phyloP scores from a whole-genome alignment of 2,329 filamentous ascomycete species.

The Beauveria medogensis region DNA sequence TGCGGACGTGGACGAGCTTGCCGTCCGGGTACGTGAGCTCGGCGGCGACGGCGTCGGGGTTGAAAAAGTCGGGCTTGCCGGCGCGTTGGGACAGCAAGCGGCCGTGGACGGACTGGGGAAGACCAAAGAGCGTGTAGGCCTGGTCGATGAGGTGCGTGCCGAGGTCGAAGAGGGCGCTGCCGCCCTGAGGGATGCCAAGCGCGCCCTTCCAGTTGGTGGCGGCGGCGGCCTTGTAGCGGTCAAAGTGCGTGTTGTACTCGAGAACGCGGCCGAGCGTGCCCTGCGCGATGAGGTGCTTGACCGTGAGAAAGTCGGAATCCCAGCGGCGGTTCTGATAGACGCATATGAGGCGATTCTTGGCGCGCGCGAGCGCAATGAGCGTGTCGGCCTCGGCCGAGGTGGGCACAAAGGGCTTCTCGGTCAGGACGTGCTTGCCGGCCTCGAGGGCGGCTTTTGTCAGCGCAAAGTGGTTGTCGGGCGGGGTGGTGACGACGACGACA shows the following conservation, averaged over 20 bases:
- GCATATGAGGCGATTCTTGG: conserved; percentile 45
- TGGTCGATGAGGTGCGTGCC: conserved; percentile 73
- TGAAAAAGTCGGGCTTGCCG: conserved; percentile 32
- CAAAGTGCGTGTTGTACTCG: conserved; percentile 75
- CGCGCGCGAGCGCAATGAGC: conserved; percentile 48
- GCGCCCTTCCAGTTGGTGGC: conserved; percentile 59
- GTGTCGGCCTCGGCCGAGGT: conserved; percentile 58
- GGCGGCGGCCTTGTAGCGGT: conserved; percentile 57
- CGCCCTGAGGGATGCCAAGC: conserved; percentile 51
- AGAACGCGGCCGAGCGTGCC: conserved; percentile 60
- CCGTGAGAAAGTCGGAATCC: conserved; percentile 68
- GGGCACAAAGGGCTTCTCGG: conserved; percentile 78
- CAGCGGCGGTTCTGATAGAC: conserved; percentile 74
- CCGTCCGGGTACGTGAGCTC: conserved; percentile 58
- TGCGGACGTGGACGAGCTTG: conserved; percentile 60
- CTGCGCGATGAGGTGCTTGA: conserved; percentile 52
- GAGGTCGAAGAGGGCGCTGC: conserved; percentile 64
- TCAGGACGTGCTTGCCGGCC: conserved; percentile 67
- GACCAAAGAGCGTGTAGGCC: conserved; percentile 60
- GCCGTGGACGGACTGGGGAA: conserved; percentile 58
- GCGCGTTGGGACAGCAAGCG: conserved; percentile 60
- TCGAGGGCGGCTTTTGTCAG: conserved; percentile 58
- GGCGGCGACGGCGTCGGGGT: conserved; percentile 53
- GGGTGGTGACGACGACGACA: conserved; percentile 63
- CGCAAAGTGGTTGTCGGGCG: conserved; percentile 62